phyloP scores from a whole-genome alignment of 345 rosid species.

The Pistacia atlantica region DNA sequence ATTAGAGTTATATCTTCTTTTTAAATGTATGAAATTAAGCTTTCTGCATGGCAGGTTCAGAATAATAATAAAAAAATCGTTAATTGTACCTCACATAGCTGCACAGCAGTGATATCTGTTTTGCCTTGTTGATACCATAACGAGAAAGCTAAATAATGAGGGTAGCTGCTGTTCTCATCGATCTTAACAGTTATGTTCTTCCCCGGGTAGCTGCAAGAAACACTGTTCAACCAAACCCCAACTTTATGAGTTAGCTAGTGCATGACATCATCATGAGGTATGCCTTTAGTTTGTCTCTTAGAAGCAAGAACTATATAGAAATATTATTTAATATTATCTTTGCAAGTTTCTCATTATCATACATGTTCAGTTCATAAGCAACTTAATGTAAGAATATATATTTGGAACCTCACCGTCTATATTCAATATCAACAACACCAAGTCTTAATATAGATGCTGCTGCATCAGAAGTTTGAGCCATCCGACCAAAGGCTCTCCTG shows the following conservation, averaged over 20 bases:
- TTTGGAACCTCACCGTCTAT: constrained; percentile 50
- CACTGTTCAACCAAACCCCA: constrained; percentile 35
- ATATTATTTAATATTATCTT: too few species aligned
- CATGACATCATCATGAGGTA: background rate
- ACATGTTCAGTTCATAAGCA: background rate
- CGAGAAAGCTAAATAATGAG: constrained; percentile 61
- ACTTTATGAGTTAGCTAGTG: constrained; percentile 19
- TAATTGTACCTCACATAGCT: constrained; percentile 59
- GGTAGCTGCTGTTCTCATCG: constrained; percentile 63
- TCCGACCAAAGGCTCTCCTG: constrained; percentile 47
- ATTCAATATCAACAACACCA: constrained; percentile 62
- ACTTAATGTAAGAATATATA: background rate
- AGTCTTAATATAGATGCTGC: constrained; percentile 45
- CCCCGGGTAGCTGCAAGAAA: constrained; percentile 64
- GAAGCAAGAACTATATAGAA: background rate
- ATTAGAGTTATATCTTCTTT: too few species aligned
- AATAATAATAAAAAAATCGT: background rate
- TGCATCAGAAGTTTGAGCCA: constrained; percentile 61
- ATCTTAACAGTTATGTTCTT: constrained; percentile 69
- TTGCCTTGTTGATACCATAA: constrained; percentile 71
- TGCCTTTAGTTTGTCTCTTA: background rate
- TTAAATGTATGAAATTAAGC: too few species aligned
- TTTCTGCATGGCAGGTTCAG: too few species aligned
- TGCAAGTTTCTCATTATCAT: background rate
- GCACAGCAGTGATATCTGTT: constrained; percentile 70